Evolutionary conservation across 768 basidiomycete species (phyloP).

Genomic region (Boletus tomentosulus): DNA sequence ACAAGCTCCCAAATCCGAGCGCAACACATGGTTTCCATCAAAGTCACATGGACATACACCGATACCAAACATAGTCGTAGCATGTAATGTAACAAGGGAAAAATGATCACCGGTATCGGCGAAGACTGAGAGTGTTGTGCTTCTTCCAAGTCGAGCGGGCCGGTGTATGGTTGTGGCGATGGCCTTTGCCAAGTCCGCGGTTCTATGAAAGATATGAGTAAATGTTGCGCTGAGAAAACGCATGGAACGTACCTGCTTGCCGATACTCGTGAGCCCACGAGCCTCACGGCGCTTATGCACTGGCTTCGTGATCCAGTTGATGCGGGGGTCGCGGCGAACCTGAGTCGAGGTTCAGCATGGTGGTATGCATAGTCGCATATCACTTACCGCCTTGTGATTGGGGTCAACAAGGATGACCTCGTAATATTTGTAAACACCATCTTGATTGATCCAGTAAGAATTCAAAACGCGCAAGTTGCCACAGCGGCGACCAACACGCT

Average conservation of each 20-base stretch:
- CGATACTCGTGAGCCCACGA: slow-evolving; percentile 94
- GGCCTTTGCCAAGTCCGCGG: slow-evolving; percentile 95
- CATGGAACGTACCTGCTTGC: slow-evolving; percentile 74
- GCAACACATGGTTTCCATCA: slow-evolving; percentile 13
- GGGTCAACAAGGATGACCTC: slow-evolving; percentile 99
- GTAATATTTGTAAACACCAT: slow-evolving; percentile 98
- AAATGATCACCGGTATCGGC: slow-evolving; percentile 72
- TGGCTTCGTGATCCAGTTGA: slow-evolving; percentile 98
- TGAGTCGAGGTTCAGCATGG: slow-evolving; percentile 28
- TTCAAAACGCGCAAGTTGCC: slow-evolving; percentile 95
- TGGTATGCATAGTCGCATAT: neutral
- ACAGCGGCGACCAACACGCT: slow-evolving; percentile 94
- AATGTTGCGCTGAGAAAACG: neutral
- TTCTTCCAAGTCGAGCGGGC: slow-evolving; percentile 92
- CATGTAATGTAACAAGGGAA: slow-evolving; percentile 9
- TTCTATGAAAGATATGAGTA: slow-evolving; percentile 49
- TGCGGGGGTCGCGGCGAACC: slow-evolving; percentile 93
- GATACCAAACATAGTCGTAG: slow-evolving; percentile 29
- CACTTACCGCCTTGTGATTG: slow-evolving; percentile 83
- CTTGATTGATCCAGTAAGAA: slow-evolving; percentile 99
- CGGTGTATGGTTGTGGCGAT: slow-evolving; percentile 90
- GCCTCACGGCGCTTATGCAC: slow-evolving; percentile 99
- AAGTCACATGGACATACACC: slow-evolving; percentile 14
- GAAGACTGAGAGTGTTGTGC: slow-evolving; percentile 95
- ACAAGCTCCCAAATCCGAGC: neutral